Evolutionary conservation across 192 early-diverging fungal genomes (phyloP), one percentile per base, ranked within the genome.

Genomic region (Umbelopsis sp.): DNA sequence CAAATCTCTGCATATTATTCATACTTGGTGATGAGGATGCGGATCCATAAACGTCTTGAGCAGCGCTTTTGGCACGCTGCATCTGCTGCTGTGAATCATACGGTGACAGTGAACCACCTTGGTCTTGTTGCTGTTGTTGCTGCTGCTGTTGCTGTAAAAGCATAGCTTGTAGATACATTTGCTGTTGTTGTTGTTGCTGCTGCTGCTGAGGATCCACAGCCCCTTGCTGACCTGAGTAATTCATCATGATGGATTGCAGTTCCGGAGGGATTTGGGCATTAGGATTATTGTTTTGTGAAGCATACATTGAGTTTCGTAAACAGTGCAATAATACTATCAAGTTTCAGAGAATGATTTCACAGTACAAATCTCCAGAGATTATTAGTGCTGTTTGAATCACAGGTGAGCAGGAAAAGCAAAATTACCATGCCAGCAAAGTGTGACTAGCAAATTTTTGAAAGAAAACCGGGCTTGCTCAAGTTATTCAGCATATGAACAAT

Each of bases 91-190:
- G 67, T 25, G 47, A 33, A 30, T 68, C 66, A 16, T 68, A 67
- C 11, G 47, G 55, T 27, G 66, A 6, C 35, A 22, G 27, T 33
- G 49, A 30, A 44, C 66, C 18, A 18, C 52, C 0, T 68, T 69
- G 67, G 18, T 69, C 50, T 46, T 66, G 72, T 30, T 68, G 49
- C 16, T 30, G 44, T 30, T 52, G 66, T 35, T 73, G 72, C 23
- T 73, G 61, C 41, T 67, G 58, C 23, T 73, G 49, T 48, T 46
- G 66, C 66, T 67, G 67, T 69, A 52, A 53, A 50, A 48, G 48
- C 67, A 48, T 49, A 7, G 33, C 35, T 10, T 52, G 50, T 21
- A 69, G 33, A 22, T 69, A 49, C 49, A 48, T 20, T 25, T 44
- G 49, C 2, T 50, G 15, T 18, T 67, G 66, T 25, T 67, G 46